These are phyloP conservation scores for Acanthamoeba lenticulata DNA, from an alignment of 208 protist genomes.

Conservation along the genomic window DNA sequence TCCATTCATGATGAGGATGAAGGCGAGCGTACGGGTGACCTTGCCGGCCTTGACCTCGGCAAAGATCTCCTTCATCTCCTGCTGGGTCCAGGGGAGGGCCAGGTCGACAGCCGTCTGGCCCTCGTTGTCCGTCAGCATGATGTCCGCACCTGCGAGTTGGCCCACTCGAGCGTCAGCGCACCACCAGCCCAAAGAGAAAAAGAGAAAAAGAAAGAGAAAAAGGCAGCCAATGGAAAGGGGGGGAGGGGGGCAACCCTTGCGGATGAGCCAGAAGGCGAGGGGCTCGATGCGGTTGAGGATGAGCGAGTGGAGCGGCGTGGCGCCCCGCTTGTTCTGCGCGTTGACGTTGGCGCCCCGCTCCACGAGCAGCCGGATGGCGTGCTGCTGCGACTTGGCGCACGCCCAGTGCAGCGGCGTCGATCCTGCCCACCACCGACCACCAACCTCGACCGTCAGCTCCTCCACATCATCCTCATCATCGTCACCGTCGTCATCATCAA, in stretches of 20 bases:
- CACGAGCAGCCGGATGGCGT: conserved; percentile 28
- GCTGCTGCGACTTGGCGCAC: conserved; percentile 44
- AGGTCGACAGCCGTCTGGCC: conserved; percentile 10
- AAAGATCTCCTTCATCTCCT: conserved; percentile 16
- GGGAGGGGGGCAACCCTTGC: neutral
- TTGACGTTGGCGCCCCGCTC: conserved; percentile 44
- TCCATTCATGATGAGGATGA: no score
- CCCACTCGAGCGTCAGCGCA: no score
- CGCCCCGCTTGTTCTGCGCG: neutral
- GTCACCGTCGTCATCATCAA: no score
- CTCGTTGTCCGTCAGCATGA: conserved; percentile 11
- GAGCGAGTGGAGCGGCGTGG: conserved; percentile 24
- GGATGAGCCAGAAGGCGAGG: conserved; percentile 26
- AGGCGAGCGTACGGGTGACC: neutral
- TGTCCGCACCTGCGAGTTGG: neutral
- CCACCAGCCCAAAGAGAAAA: no score
- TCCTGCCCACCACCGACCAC: neutral
- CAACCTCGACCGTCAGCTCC: no score
- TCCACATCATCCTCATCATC: no score
- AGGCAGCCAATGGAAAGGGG: neutral
- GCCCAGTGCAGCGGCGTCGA: conserved; percentile 22
- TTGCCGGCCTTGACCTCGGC: neutral
- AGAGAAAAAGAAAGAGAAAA: neutral
- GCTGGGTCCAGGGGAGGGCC: neutral
- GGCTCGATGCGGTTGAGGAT: conserved; percentile 36